Conservation (phyloP, 225 moss, liverwort and hornwort species). For the Ulota crispa region DNA sequence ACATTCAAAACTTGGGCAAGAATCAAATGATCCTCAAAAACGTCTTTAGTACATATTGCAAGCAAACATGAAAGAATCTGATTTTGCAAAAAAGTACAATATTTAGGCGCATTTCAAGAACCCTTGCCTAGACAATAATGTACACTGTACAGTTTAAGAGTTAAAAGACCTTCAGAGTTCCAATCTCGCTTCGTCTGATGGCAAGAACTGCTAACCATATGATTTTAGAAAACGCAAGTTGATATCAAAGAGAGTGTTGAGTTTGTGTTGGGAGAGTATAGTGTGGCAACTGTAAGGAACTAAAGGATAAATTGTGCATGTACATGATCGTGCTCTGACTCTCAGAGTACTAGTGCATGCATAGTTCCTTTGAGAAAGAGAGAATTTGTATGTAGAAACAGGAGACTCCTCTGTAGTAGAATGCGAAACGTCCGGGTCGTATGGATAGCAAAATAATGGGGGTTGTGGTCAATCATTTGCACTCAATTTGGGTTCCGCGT, state of each 20-base stretch:
- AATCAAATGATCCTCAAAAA: no score
- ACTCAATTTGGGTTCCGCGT: background rate
- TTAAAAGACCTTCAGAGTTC: no score
- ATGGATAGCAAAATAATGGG: background rate
- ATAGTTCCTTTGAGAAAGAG: background rate
- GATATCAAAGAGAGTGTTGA: background rate
- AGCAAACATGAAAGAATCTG: no score
- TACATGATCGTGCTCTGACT: background rate
- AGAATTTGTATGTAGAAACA: background rate
- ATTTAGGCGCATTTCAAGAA: no score
- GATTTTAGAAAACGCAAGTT: background rate
- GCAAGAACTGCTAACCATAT: background rate
- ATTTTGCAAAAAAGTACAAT: no score
- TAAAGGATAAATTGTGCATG: background rate
- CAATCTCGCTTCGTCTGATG: no score
- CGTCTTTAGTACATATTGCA: no score
- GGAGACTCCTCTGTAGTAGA: background rate
- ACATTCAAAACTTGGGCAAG: no score
- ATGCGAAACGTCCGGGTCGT: background rate
- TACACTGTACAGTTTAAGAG: no score
- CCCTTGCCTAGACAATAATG: no score
- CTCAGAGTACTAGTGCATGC: background rate
- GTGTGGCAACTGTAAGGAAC: no score
- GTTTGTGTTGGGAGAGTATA: background rate
- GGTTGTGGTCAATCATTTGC: background rate